These are phyloP conservation scores for Raffaelea albimanens DNA, from an alignment of 2,329 filamentous ascomycete genomes.

Conservation along the genomic window DNA sequence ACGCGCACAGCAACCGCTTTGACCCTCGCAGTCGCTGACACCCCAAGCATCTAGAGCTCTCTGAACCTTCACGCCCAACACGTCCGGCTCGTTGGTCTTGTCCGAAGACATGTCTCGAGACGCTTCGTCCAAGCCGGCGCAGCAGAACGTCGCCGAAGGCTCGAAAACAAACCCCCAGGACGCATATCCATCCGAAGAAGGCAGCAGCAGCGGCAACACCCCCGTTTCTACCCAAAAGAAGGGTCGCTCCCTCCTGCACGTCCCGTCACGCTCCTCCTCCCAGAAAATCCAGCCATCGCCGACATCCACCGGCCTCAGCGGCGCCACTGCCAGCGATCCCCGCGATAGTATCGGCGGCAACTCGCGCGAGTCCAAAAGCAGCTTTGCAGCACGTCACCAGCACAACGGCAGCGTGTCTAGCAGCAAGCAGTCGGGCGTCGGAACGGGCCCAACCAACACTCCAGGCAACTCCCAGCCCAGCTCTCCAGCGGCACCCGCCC, in stretches of 20 bases:
- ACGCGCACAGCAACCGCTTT: not conserved
- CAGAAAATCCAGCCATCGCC: slow-evolving; percentile 51
- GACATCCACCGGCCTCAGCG: slow-evolving; percentile 50
- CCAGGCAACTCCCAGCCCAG: slow-evolving; percentile 40
- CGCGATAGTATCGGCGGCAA: slow-evolving; percentile 53
- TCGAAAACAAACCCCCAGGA: slow-evolving; percentile 30
- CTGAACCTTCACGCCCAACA: slow-evolving; percentile 1
- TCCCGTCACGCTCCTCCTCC: slow-evolving; percentile 54
- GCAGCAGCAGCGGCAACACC: slow-evolving; percentile 12
- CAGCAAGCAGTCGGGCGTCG: slow-evolving; percentile 47
- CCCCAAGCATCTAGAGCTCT: not conserved
- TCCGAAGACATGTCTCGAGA: slow-evolving; percentile 20
- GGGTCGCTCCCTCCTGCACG: slow-evolving; percentile 42
- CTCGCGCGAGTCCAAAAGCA: slow-evolving; percentile 57
- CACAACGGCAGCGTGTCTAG: slow-evolving; percentile 61
- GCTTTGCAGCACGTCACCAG: slow-evolving; percentile 47
- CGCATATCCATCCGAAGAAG: slow-evolving; percentile 30
- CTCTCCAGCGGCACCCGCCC: slow-evolving; percentile 30
- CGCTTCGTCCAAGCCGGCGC: slow-evolving; percentile 24
- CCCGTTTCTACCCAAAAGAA: slow-evolving; percentile 26
- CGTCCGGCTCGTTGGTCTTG: slow-evolving; percentile 7
- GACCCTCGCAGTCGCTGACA: slow-evolving; percentile 1
- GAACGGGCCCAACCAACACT: slow-evolving; percentile 41
- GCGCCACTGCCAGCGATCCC: slow-evolving; percentile 48
- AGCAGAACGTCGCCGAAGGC: slow-evolving; percentile 24